These are phyloP conservation scores for Blastobotrys malaysiensis DNA, from an alignment of 1,139 yeast genomes.

Conservation along the genomic window DNA sequence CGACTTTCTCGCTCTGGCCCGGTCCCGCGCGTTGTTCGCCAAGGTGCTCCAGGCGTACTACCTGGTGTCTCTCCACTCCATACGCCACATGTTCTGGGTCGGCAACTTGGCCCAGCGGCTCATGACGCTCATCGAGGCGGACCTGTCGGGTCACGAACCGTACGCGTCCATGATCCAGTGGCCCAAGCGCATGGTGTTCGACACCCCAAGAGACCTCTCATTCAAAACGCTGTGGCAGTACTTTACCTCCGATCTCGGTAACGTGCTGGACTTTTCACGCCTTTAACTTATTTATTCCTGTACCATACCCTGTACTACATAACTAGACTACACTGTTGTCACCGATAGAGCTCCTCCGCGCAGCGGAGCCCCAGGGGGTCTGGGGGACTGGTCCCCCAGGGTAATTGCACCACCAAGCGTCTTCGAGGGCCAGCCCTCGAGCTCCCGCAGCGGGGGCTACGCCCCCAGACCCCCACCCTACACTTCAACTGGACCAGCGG, in stretches of 20 bases:
- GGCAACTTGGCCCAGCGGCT: slow-evolving; percentile 14
- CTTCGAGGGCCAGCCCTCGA: too few relatives aligned
- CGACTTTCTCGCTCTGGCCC: slow-evolving; percentile 19
- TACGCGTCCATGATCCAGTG: background rate
- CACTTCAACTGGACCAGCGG: too few relatives aligned
- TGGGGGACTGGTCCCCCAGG: too few relatives aligned
- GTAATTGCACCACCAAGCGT: too few relatives aligned
- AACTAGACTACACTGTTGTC: background rate
- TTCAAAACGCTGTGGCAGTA: background rate
- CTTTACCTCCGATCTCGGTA: background rate
- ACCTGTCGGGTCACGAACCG: background rate
- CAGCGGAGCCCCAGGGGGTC: too few relatives aligned
- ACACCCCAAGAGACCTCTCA: background rate
- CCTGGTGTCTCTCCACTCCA: slow-evolving; percentile 17
- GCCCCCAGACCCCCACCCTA: too few relatives aligned
- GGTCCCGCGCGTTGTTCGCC: slow-evolving; percentile 19
- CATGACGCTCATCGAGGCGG: background rate
- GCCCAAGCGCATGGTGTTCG: background rate
- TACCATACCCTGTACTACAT: background rate
- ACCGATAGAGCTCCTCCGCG: too few relatives aligned
- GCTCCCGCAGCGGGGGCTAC: too few relatives aligned
- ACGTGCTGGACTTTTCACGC: background rate
- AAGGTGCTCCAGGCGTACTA: slow-evolving; percentile 17
- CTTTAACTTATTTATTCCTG: background rate
- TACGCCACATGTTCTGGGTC: slow-evolving; percentile 20